phyloP scores from a whole-genome alignment of 148 eudicot species.

The Amaranthus hypochondriacus region DNA sequence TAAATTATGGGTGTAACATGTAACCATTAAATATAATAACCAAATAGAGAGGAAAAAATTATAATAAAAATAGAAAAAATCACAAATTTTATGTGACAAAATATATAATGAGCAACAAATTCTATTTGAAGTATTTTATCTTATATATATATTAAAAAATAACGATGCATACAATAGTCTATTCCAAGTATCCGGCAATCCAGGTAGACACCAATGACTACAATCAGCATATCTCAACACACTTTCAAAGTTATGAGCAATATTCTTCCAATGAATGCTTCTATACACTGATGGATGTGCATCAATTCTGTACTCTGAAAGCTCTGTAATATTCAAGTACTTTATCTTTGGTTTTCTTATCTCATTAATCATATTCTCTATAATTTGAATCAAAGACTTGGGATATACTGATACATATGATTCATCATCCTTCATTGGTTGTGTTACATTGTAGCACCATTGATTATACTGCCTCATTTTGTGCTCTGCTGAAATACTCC shows the following conservation, averaged over 20 bases:
- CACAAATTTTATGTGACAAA: too few species aligned
- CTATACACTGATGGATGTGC: constrained; percentile 31
- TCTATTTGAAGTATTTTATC: too few species aligned
- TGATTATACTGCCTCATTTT: neutral
- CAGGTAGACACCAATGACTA: constrained; percentile 48
- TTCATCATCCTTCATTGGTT: neutral
- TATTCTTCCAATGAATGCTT: constrained; percentile 3
- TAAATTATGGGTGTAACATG: too few species aligned
- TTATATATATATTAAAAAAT: neutral
- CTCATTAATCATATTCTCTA: constrained; percentile 21
- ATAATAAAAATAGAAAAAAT: too few species aligned
- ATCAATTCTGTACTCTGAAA: constrained; percentile 32
- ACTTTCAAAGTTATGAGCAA: neutral
- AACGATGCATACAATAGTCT: constrained; percentile 30
- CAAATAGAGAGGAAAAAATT: too few species aligned
- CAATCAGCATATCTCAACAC: constrained; percentile 22
- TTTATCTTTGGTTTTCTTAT: constrained; percentile 2
- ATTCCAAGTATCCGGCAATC: constrained; percentile 45
- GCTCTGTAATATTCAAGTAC: constrained; percentile 34
- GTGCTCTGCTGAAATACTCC: constrained; percentile 25
- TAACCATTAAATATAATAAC: too few species aligned
- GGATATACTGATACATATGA: constrained; percentile 7
- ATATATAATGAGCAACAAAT: too few species aligned
- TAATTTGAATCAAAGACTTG: constrained; percentile 4
- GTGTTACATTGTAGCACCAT: constrained; percentile 21